A percentile compares a stretch with the other conserved stretches of the same genome.
Conservation (phyloP, 768 basidiomycete species). For the Basidioascus undulatus region DNA sequence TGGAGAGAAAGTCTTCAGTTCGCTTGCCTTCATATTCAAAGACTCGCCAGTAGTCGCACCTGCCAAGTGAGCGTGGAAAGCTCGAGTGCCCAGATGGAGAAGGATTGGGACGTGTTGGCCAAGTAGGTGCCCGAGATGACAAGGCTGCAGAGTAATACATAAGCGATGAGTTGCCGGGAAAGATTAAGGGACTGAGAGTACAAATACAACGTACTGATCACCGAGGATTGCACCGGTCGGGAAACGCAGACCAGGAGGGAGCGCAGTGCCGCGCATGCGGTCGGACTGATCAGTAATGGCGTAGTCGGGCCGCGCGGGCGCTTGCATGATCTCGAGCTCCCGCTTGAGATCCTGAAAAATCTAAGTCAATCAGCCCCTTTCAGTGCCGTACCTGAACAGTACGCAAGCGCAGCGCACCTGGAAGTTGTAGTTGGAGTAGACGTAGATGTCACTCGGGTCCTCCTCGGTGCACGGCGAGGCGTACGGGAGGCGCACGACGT, state of each 20-base stretch:
- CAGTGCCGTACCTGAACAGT: no score
- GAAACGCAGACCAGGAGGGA: constrained; percentile 87
- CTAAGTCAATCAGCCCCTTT: no score
- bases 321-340: constrained; percentile 66
- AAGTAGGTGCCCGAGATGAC: constrained; percentile 91
- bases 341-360: constrained; percentile 59
- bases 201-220: no score
- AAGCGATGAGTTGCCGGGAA: no score
- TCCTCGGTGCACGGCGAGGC: constrained; percentile 46
- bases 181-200: no score
- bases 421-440: constrained; percentile 86
- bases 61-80: constrained; percentile 63
- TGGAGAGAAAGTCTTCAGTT: no score
- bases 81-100: constrained; percentile 89
- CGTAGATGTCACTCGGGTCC: constrained; percentile 59
- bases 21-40: no score
- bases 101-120: constrained; percentile 77
- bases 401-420: no score
- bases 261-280: constrained; percentile 45
- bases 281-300: constrained; percentile 55
- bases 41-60: no score
- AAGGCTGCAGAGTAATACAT: no score
- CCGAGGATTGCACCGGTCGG: constrained; percentile 84
- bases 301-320: constrained; percentile 27
- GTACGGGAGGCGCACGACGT: constrained; percentile 37